Evolutionary conservation across 805 yeast species (phyloP), one percentile per base, ranked within the genome.

Genomic region (Priceomyces carsonii): DNA sequence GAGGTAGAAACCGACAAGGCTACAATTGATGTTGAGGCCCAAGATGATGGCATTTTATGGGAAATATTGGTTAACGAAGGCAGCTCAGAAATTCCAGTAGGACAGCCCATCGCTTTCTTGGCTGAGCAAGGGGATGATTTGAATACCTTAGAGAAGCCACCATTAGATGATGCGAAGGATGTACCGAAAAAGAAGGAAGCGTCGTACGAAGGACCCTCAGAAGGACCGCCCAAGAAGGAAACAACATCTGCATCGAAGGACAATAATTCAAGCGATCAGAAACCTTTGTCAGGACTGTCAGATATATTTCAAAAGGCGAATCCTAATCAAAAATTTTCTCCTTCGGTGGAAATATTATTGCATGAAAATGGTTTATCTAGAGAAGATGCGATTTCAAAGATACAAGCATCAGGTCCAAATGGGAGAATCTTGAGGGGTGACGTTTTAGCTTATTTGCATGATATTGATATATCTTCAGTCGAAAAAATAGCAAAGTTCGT

Each of bases 381-480:
- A 37, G 82, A 74, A 26, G 91, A 84, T 17, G 96, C 96, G 2
- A 42, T 85, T 14, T 51, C 66, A 6, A 79, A 82, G 44, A 86
- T 91, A 50, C 67, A 76, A 26, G 95, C 96, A 6, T 73, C 95
- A 1, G 99, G 98, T 14, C 95, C 95, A 18, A 74, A 80, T 38
- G 98, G 98, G 7, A 75, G 95, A 52, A 57, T 91, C 26, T 71
- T 91, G 44, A 86, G 85, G 63, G 98, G 98, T 44, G 99, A 91
- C 59, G 91, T 90, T 1, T 71, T 90, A 45, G 93, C 95, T 0
- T 80, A 77, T 55, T 53, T 90, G 34, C 97, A 98, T 18, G 61
- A 75, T 42, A 84, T 90, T 35, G 61, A 86, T 8, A 50, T 66
- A 24, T 79, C 75, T 6, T 63, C 82, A 5, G 79, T 80, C 16